phyloP scores from a whole-genome alignment of 805 yeast genomes.

The Wickerhamiella brachini region DNA sequence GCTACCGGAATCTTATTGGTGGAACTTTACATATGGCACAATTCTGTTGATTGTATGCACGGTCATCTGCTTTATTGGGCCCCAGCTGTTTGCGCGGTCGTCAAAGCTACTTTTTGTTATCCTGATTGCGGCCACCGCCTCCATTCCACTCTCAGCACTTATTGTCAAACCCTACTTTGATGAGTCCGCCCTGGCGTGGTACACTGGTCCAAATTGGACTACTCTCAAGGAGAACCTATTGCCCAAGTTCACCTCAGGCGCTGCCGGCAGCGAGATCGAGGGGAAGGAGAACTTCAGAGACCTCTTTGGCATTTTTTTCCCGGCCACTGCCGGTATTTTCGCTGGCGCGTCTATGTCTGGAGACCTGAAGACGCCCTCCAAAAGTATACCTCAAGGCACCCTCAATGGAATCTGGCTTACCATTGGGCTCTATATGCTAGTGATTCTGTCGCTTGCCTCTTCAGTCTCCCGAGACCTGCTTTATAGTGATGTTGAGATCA shows the following conservation, averaged over 20 bases:
- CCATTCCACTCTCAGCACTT: constrained; percentile 68
- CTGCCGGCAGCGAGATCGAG: constrained; percentile 68
- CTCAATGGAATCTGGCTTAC: constrained; percentile 69
- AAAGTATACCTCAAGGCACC: constrained; percentile 89
- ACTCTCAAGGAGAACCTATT: constrained; percentile 53
- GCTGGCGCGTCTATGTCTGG: constrained; percentile 99
- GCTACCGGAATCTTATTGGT: constrained; percentile 59
- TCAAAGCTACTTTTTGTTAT: constrained; percentile 61
- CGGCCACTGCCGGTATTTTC: constrained; percentile 96
- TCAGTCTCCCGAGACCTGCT: constrained; percentile 71
- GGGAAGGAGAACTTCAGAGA: constrained; percentile 65
- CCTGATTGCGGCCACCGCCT: constrained; percentile 54
- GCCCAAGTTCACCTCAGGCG: constrained; percentile 77
- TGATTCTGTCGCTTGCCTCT: constrained; percentile 65
- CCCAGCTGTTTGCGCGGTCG: constrained; percentile 66
- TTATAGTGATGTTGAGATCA: constrained; percentile 65
- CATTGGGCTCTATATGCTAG: constrained; percentile 61
- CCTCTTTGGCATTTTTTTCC: constrained; percentile 89
- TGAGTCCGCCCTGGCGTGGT: constrained; percentile 24
- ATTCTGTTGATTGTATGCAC: constrained; percentile 56
- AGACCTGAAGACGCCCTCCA: constrained; percentile 71
- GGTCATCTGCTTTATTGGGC: constrained; percentile 64
- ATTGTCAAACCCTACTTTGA: constrained; percentile 44
- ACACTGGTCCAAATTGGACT: constrained; percentile 62
- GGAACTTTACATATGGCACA: constrained; percentile 61